Base-by-base conservation (phyloP, 495 filamentous ascomycete species). In the Mytilinidion resinicola region DNA sequence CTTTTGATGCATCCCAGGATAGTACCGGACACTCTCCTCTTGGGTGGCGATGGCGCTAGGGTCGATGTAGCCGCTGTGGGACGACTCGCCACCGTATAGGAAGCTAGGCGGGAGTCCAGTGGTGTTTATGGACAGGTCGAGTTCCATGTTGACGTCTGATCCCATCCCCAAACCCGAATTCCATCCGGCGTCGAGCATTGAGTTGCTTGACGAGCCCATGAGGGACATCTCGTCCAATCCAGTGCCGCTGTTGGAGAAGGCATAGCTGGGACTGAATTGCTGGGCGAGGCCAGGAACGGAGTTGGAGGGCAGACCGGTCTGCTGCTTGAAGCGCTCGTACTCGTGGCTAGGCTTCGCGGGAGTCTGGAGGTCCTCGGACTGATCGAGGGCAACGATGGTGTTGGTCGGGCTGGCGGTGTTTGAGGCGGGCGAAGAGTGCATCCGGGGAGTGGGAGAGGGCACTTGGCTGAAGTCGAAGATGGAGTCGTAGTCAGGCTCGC, bases 1-100 rank as follows among this genome's bases (percentile, higher is more conserved):
- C 67, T 95, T 87, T 70, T 90, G 87, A 74, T 97, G 91, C 82
- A 92, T 90, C 41, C 92, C 92, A 50, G 91, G 90, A 72, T 85
- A 96, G 62, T 88, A 80, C 53, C 89, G 85, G 54, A 86, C 79
- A 61, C 71, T 67, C 57, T 78, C 74, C 63, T 82, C 78, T 64
- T 84, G 78, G 39, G 79, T 79, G 44, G 79, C 80, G 60, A 92
- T 80, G 51, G 81, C 79, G 68, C 77, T 88, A 0, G 90, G 88
- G 72, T 91, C 82, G 65, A 91, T 71, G 53, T 82, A 84, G 63
- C 82, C 80, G 42, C 65, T 57, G 50, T 43, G 56, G 17, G 60
- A 55, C 47, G 60, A 55, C 47, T 53, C 61, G 61, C 57, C 59
- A 41, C 55, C 50, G 25, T 59, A 42, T 9, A 68, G 59, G 61